Base-by-base conservation (phyloP, 306 rosid species). In the Vigna angularis region DNA sequence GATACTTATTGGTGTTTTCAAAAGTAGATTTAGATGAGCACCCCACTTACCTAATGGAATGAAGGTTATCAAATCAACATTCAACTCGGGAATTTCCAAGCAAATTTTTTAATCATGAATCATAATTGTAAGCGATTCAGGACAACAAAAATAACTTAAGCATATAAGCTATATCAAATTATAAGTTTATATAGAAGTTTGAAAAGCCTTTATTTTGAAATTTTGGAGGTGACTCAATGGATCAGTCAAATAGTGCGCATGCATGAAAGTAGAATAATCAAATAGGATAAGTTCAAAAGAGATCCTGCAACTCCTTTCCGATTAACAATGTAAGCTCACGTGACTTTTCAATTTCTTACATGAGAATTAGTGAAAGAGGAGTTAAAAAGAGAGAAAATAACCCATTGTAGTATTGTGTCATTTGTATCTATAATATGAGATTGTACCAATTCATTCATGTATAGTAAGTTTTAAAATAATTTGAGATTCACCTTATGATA, bases 21-120 rank as follows among this genome's bases (percentile, higher is more conserved):
- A 69, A 74, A 65, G 61, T 65, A 71, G 32, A 66, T 76, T 61
- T 49, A 64, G 20, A 40, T 55, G 71, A 70, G 45, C 40, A 62
- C 52, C 66, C 61, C 36, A 71, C 61, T 22, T 52, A 44, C 64
- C 64, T 44, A 73, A 82, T 55, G 65, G 49, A 51, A 70, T 52
- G 67, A 59, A 59, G 18, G 44, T 61, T 26, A 30, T 28, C 5
- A 30, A 59, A 61, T 61, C 11, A 3, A 61, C 20, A 61, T 61
- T 30, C 18, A 30, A 61, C 30, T 4, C 32, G 12, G 6, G 44
- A 30, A 30, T 30, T 26, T 5, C 12, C 44, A 61, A 2, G 20
- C 20, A 61, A 61, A 14, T 7, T 61, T 61, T 61, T 61, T 4
- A 61, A 61, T 61, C 18, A 5, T 24, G 34, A 24, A 57, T 57